A percentile compares a stretch with the other conserved stretches of the same genome.
These are phyloP conservation scores for Tripterygium wilfordii DNA, from an alignment of 177 flowering plant genomes.

Conservation along the genomic window DNA sequence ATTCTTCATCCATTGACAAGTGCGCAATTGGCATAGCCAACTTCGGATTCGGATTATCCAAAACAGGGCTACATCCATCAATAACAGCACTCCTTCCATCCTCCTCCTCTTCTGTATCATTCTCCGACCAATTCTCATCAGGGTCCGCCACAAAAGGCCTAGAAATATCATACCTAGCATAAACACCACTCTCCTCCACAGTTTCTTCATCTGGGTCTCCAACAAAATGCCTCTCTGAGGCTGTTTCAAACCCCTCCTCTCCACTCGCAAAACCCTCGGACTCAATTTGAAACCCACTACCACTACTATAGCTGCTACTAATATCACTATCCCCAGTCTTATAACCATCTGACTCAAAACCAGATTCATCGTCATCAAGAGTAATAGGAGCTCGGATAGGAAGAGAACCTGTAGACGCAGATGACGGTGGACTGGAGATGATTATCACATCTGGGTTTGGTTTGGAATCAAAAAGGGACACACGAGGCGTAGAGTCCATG, in stretches of 20 bases:
- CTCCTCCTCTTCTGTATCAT: slow-evolving; percentile 2
- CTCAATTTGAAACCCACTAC: background rate
- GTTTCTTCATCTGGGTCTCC: slow-evolving; percentile 14
- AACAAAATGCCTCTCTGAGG: slow-evolving; percentile 17
- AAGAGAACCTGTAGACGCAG: slow-evolving; percentile 17
- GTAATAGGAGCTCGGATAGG: slow-evolving; percentile 41
- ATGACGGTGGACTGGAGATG: slow-evolving; percentile 4
- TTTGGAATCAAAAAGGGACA: no score
- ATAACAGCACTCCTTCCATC: slow-evolving; percentile 2
- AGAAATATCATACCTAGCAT: background rate
- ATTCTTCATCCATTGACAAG: slow-evolving; percentile 18
- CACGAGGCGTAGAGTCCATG: no score
- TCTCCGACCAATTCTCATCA: slow-evolving; percentile 8
- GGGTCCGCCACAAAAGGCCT: slow-evolving; percentile 10
- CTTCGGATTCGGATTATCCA: background rate
- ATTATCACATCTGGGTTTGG: slow-evolving; percentile 15
- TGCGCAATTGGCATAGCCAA: slow-evolving; percentile 13
- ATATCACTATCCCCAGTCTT: background rate
- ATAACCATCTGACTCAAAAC: slow-evolving; percentile 7
- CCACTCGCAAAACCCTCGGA: slow-evolving; percentile 8
- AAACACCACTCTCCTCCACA: background rate
- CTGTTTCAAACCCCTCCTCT: slow-evolving; percentile 19
- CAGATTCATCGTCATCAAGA: slow-evolving; percentile 27
- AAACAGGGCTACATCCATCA: slow-evolving; percentile 1
- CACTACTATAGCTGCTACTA: slow-evolving; percentile 1